Evolutionary conservation across 2,329 filamentous ascomycete genomes (phyloP), one percentile per base, ranked within the genome.

Genomic region (Colletotrichum destructivum): DNA sequence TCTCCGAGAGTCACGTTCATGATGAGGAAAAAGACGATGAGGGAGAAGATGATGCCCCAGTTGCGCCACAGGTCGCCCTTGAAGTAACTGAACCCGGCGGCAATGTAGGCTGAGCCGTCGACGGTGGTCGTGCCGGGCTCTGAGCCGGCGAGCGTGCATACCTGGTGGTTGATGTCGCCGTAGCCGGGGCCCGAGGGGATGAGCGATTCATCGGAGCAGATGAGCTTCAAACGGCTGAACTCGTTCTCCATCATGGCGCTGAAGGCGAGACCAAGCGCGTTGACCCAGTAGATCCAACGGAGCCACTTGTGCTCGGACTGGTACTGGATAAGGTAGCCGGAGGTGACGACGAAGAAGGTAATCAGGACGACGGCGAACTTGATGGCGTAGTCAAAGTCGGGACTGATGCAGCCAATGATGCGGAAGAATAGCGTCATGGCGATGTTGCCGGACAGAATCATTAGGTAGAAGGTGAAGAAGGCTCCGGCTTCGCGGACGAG

Each of bases 181-280:
- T 97, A 97, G 1, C 87, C 89, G 1, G 89, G 85, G 0, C 94
- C 94, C 4, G 85, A 88, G 0, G 94, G 94, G 23, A 97, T 86
- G 5, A 97, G 83, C 0, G 90, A 93, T 55, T 88, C 86, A 2
- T 85, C 84, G 0, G 88, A 89, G 77, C 95, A 98, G 0, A 88
- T 90, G 79, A 97, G 84, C 38, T 91, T 86, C 52, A 93, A 85
- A 13, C 88, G 83, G 46, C 87, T 86, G 77, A 98, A 97, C 78
- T 98, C 95, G 77, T 97, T 98, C 76, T 93, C 90, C 93, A 97
- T 96, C 81, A 98, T 81, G 2, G 90, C 85, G 13, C 91, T 88
- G 78, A 98, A 97, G 0, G 91, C 89, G 2, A 96, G 86, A 56
- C 93, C 94, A 0, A 95, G 84, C 0, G 91, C 87, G 72, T 95